Evolutionary conservation across 2,329 filamentous ascomycete species (phyloP).

Genomic region (Fusarium albosuccineum): DNA sequence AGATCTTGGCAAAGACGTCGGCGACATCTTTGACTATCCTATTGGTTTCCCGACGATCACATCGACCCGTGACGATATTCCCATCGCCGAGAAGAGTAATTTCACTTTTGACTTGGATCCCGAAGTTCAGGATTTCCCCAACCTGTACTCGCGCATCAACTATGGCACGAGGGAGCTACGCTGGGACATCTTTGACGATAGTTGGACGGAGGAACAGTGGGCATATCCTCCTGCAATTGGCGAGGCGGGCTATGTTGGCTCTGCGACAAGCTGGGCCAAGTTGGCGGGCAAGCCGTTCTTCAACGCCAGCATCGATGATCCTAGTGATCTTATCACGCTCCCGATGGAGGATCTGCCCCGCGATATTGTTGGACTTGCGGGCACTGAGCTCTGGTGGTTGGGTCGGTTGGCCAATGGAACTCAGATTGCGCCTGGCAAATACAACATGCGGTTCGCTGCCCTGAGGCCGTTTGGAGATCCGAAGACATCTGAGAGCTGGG

Average conservation of each 20-base stretch:
- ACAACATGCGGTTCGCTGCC: conserved; percentile 27
- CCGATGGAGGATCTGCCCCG: conserved; percentile 5
- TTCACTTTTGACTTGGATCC: neutral
- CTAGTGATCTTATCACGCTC: neutral
- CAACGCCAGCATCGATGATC: neutral
- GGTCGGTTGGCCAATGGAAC: conserved; percentile 21
- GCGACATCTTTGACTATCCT: neutral
- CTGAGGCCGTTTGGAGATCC: conserved; percentile 25
- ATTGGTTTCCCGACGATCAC: conserved; percentile 1
- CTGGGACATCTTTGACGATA: conserved; percentile 2
- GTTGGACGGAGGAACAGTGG: conserved; percentile 1
- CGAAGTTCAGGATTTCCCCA: neutral
- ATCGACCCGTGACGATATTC: neutral
- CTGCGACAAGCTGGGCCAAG: neutral
- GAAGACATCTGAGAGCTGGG: conserved; percentile 1
- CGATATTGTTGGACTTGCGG: conserved; percentile 6
- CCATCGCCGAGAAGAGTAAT: neutral
- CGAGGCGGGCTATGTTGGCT: neutral
- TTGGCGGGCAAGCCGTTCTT: neutral
- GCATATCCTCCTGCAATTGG: neutral
- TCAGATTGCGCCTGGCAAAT: conserved; percentile 21
- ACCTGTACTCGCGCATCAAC: neutral
- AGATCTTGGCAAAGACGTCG: neutral
- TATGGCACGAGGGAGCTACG: neutral
- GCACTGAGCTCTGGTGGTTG: conserved; percentile 33